phyloP scores from a whole-genome alignment of 257 asterid genomes.

The Ocimum tenuiflorum region DNA sequence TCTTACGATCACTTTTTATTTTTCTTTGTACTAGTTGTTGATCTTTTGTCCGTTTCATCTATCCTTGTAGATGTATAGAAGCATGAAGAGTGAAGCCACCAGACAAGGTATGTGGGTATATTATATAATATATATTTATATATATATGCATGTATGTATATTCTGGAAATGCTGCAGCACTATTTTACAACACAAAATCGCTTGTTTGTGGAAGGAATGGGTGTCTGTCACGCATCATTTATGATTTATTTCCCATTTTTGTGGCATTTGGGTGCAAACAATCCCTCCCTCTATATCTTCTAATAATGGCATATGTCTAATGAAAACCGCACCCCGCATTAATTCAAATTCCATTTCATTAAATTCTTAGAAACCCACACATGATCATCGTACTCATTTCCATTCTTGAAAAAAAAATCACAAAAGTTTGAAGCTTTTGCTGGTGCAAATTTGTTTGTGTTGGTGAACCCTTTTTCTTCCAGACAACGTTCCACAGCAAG shows the following conservation, averaged over 20 bases:
- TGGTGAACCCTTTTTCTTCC: neutral
- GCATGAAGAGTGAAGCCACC: constrained; percentile 59
- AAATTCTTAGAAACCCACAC: neutral
- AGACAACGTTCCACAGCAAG: constrained; percentile 38
- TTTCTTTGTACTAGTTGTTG: neutral
- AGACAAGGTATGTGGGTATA: constrained; percentile 61
- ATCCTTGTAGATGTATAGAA: constrained; percentile 65
- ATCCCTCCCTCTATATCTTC: constrained; percentile 16
- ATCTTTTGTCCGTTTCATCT: neutral
- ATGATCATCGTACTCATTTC: no score
- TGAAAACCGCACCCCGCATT: constrained; percentile 5
- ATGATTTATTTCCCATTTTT: constrained; percentile 31
- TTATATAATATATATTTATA: no score
- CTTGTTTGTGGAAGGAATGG: neutral
- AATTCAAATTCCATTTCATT: neutral
- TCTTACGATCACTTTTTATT: neutral
- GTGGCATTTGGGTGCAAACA: neutral
- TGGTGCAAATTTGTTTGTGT: constrained; percentile 6
- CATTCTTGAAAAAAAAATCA: no score
- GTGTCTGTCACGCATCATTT: constrained; percentile 28
- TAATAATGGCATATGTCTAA: constrained; percentile 34
- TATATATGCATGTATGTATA: neutral
- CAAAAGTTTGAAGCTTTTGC: neutral
- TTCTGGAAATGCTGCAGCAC: neutral
- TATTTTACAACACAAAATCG: neutral